These are phyloP conservation scores for Clavispora santaluciae DNA, from an alignment of 805 yeast species.

Conservation along the genomic window DNA sequence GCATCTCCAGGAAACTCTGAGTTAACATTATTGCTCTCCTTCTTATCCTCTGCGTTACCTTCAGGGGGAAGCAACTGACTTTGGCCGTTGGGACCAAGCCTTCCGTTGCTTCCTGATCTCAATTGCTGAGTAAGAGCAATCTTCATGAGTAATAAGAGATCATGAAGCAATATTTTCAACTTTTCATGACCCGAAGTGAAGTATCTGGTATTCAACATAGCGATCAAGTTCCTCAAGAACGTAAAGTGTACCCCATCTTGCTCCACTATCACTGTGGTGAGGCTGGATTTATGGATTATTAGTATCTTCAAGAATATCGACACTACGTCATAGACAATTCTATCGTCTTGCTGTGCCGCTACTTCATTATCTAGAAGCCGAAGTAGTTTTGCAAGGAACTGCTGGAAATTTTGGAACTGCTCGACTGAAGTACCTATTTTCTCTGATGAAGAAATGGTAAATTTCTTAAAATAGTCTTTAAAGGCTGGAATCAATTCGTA, in stretches of 20 bases:
- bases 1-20: neutral
- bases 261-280: conserved; percentile 40
- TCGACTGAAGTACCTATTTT: conserved; percentile 16
- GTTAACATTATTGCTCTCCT: neutral
- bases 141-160: conserved; percentile 52
- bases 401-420: conserved; percentile 20
- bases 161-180: conserved; percentile 53
- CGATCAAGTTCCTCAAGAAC: conserved; percentile 45
- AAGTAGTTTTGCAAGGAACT: conserved; percentile 20
- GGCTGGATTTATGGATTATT: conserved; percentile 51
- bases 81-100: conserved; percentile 3
- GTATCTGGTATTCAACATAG: conserved; percentile 40
- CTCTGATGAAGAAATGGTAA: conserved; percentile 32
- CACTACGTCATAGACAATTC: conserved; percentile 26
- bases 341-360: conserved; percentile 3
- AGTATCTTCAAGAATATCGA: conserved; percentile 50
- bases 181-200: conserved; percentile 38
- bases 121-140: conserved; percentile 22
- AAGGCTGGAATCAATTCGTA: conserved; percentile 33
- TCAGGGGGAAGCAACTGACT: neutral
- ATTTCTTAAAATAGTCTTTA: conserved; percentile 43
- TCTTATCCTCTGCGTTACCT: neutral
- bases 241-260: conserved; percentile 40
- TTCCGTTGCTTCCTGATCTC: conserved; percentile 6
- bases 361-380: conserved; percentile 10